Evolutionary conservation across 169 alveolate species (phyloP), one percentile per base, ranked within the genome.

Genomic region (Pseudocohnilembus persalinus): DNA sequence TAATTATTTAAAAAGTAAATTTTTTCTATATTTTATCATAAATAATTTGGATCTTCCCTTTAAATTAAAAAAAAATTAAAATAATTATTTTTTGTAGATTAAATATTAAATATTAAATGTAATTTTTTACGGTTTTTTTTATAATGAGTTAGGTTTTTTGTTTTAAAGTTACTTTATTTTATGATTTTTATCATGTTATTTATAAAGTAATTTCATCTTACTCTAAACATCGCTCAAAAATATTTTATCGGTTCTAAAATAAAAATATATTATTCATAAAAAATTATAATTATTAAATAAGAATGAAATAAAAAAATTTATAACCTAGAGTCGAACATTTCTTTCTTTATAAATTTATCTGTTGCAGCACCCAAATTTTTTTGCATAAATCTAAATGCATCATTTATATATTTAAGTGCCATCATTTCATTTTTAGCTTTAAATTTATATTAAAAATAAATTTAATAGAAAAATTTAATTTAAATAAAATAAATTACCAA

Each of bases 301-400:
- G 4, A 49, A 11, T 49, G 4, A 11, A 11, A 11, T 49, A 49
- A 11, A 49, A 49, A 49, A 11, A 49, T 49, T 11, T 49, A 49
- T 49, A 11, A 49, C 68, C 68, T 49, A 11, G 68, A 49, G 20
- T 4, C 4, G 20, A 11, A 11, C 4, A 49, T 4, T 11, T 20
- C 20, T 11, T 49, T 49, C 20, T 49, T 11, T 11, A 20, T 49
- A 79, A 79, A 79, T 79, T 79, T 79, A 28, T 79, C 92, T 80
- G 68, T 74, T 1, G 73, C 80, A 77, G 81, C 49, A n/a, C 95
- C 95, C 30, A 90, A 94, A 72, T 94, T 85, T 76, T 81, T 89
- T 31, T 88, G 82, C 34, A 92, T 49, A 83, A 94, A 94, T 29
- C 83, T 87, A 1, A 94, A 80, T 0, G 96, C 92, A 28, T 92